Conservation (phyloP, 441 rosid species). For the Aquilaria agallochum region DNA sequence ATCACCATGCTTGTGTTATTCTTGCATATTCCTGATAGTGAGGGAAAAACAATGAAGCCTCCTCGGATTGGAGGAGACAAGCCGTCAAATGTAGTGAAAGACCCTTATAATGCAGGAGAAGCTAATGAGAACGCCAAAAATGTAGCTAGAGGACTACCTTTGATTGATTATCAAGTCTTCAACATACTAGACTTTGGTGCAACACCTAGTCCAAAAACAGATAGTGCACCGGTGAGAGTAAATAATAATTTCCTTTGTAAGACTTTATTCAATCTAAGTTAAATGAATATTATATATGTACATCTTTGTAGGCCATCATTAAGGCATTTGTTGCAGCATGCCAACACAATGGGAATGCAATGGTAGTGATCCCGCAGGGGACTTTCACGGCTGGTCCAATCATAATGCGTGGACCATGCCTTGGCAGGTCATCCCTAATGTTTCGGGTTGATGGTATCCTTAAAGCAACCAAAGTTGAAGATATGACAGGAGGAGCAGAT, state of each 20-base stretch:
- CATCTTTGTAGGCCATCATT: conserved; percentile 27
- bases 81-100: no score
- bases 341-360: conserved; percentile 26
- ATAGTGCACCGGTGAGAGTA: conserved; percentile 28
- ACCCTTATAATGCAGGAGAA: no score
- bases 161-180: conserved; percentile 24
- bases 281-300: neutral
- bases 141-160: no score
- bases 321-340: conserved; percentile 48
- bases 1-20: no score
- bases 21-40: no score
- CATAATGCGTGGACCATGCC: conserved; percentile 57
- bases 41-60: no score
- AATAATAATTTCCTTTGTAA: no score
- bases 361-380: conserved; percentile 43
- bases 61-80: no score
- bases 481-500: conserved; percentile 16
- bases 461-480: conserved; percentile 30
- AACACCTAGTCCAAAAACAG: conserved; percentile 26
- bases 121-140: no score
- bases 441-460: conserved; percentile 39
- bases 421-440: conserved; percentile 21
- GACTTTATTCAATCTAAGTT: no score
- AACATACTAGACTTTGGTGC: conserved; percentile 42
- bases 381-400: conserved; percentile 32